Conservation (phyloP, 805 yeast species). For the Hanseniaspora taiwanica region DNA sequence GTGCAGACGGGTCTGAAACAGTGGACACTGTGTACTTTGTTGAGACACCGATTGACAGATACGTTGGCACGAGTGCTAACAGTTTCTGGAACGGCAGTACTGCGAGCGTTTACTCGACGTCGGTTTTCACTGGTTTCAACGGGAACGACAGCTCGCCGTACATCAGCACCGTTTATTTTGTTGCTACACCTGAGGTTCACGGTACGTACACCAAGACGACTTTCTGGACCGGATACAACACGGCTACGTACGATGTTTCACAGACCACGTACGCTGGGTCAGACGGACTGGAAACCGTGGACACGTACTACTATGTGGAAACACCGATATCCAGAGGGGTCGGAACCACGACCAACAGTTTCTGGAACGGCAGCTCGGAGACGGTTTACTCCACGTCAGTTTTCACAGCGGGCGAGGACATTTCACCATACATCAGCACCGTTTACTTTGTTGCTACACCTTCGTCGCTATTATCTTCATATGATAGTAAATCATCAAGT, state of each 20-base stretch:
- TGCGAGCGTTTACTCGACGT: slow-evolving; percentile 3
- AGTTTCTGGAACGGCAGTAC: slow-evolving; percentile 4
- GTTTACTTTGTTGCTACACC: slow-evolving; percentile 12
- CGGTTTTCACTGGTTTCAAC: slow-evolving; percentile 1
- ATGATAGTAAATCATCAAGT: background rate
- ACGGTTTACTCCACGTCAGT: slow-evolving; percentile 5
- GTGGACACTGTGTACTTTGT: slow-evolving; percentile 4
- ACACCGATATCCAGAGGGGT: slow-evolving; percentile 8
- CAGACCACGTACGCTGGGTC: background rate
- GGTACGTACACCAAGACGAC: background rate
- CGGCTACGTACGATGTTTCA: slow-evolving; percentile 3
- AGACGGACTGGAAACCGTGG: slow-evolving; percentile 5
- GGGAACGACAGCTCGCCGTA: slow-evolving; percentile 4
- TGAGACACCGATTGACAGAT: slow-evolving; percentile 3
- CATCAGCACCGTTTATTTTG: slow-evolving; percentile 8
- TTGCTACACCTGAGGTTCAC: slow-evolving; percentile 6
- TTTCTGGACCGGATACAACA: slow-evolving; percentile 4
- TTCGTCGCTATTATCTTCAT: too few species aligned
- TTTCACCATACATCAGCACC: slow-evolving; percentile 7
- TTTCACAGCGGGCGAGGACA: slow-evolving; percentile 1
- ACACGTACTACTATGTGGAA: slow-evolving; percentile 9
- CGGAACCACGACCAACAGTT: slow-evolving; percentile 2
- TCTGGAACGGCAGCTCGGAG: slow-evolving; percentile 4
- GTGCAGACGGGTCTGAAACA: slow-evolving; percentile 1
- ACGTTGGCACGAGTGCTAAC: slow-evolving; percentile 2